These are phyloP conservation scores for Fusarium cyanostomum DNA, from an alignment of 2,329 filamentous ascomycete genomes.

Conservation along the genomic window DNA sequence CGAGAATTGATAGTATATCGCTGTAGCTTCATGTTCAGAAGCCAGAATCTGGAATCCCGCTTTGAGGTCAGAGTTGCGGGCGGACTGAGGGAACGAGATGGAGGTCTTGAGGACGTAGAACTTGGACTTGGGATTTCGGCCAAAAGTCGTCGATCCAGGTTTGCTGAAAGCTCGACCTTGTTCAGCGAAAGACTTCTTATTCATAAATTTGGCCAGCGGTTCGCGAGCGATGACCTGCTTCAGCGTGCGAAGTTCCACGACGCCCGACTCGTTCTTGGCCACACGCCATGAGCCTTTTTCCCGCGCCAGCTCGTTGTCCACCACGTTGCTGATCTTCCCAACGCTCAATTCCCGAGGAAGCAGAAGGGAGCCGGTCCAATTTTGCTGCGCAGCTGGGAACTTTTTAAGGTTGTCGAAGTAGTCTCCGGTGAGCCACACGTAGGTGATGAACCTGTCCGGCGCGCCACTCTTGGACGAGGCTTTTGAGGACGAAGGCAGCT, in stretches of 20 bases:
- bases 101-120: constrained; percentile 52
- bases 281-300: constrained; percentile 54
- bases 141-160: constrained; percentile 22
- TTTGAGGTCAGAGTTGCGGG: constrained; percentile 48
- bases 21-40: constrained; percentile 52
- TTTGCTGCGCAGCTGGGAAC: constrained; percentile 54
- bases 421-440: constrained; percentile 56
- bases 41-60: constrained; percentile 54
- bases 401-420: constrained; percentile 49
- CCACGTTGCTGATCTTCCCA: constrained; percentile 51
- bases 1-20: constrained; percentile 56
- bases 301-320: constrained; percentile 51
- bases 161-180: constrained; percentile 34
- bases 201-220: constrained; percentile 45
- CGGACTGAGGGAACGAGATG: constrained; percentile 48
- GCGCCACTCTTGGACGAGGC: constrained; percentile 51
- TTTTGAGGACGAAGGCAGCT: constrained; percentile 49
- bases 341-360: constrained; percentile 55
- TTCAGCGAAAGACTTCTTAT: constrained; percentile 38
- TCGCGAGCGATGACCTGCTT: constrained; percentile 53
- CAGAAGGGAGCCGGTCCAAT: constrained; percentile 55
- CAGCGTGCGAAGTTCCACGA: constrained; percentile 50
- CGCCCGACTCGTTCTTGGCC: constrained; percentile 43
- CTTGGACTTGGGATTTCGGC: constrained; percentile 43
- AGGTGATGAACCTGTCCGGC: constrained; percentile 53